A percentile compares a stretch with the other conserved stretches of the same genome.
Conservation (phyloP, 2,329 filamentous ascomycete genomes). For the Cladobotryum protrusum region DNA sequence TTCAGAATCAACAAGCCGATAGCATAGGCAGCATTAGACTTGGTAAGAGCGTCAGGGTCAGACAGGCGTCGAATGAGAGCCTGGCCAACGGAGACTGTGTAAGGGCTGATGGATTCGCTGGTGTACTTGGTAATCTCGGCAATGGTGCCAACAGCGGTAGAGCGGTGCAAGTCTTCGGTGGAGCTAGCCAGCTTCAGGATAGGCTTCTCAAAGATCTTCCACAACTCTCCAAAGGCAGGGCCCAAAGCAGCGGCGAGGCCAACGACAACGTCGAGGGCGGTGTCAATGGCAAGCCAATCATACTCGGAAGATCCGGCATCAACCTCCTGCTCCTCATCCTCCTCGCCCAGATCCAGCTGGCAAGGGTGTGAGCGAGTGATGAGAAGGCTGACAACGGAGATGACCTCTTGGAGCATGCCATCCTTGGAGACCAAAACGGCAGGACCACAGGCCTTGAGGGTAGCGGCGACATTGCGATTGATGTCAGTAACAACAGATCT, state of each 20-base stretch:
- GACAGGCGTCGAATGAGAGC: conserved; percentile 78
- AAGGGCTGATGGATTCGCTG: conserved; percentile 72
- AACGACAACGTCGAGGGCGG: conserved; percentile 82
- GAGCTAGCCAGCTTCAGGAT: conserved; percentile 83
- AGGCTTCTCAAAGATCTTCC: conserved; percentile 93
- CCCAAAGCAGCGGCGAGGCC: conserved; percentile 80
- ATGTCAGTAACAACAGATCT: conserved; percentile 90
- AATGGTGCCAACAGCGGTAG: conserved; percentile 83
- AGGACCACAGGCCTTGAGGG: conserved; percentile 85
- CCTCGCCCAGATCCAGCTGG: conserved; percentile 81
- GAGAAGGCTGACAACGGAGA: conserved; percentile 68
- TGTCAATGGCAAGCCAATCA: conserved; percentile 95
- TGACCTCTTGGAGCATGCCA: conserved; percentile 63
- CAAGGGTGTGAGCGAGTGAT: conserved; percentile 88
- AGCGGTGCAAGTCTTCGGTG: conserved; percentile 79
- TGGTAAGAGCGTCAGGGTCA: conserved; percentile 85
- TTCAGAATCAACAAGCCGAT: conserved; percentile 78
- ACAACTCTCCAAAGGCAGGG: conserved; percentile 73
- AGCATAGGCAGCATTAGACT: conserved; percentile 92
- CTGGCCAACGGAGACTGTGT: conserved; percentile 70
- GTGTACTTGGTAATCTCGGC: conserved; percentile 87
- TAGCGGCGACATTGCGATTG: conserved; percentile 86
- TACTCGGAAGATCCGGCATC: conserved; percentile 83
- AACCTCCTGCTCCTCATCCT: conserved; percentile 68
- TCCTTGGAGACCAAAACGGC: conserved; percentile 70